These are phyloP conservation scores for Rhinocladiella similis DNA, from an alignment of 2,329 filamentous ascomycete genomes.

Conservation along the genomic window DNA sequence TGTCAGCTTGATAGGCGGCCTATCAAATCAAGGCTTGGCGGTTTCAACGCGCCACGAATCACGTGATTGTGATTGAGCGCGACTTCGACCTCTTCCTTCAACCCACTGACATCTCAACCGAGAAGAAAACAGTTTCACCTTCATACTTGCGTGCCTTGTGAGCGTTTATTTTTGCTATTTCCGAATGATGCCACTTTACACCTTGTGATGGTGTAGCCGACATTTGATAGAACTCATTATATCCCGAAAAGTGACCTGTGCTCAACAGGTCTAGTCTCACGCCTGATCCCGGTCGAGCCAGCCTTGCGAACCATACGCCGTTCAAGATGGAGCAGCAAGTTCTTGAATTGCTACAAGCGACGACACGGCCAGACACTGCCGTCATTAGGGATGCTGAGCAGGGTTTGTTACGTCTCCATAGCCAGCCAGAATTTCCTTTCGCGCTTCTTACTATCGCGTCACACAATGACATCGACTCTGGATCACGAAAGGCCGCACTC, in stretches of 20 bases:
- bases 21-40: conserved; percentile 3
- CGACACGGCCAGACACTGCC: conserved; percentile 70
- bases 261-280: conserved; percentile 1
- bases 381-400: conserved; percentile 75
- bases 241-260: conserved; percentile 1
- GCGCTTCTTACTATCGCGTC: conserved; percentile 79
- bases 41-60: conserved; percentile 8
- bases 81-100: background rate
- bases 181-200: background rate
- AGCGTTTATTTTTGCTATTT: background rate
- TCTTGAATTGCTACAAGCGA: conserved; percentile 81
- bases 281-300: conserved; percentile 8
- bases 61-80: conserved; percentile 7
- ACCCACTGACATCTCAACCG: background rate
- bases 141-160: background rate
- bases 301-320: conserved; percentile 13
- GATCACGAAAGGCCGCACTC: conserved; percentile 80
- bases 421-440: conserved; percentile 70
- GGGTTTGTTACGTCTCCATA: conserved; percentile 71
- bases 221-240: background rate
- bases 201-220: background rate
- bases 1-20: background rate
- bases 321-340: conserved; percentile 83
- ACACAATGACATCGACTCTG: conserved; percentile 69
- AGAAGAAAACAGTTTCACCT: background rate